Base-by-base conservation (phyloP, 768 basidiomycete genomes). In the Rubroboletus satanas region DNA sequence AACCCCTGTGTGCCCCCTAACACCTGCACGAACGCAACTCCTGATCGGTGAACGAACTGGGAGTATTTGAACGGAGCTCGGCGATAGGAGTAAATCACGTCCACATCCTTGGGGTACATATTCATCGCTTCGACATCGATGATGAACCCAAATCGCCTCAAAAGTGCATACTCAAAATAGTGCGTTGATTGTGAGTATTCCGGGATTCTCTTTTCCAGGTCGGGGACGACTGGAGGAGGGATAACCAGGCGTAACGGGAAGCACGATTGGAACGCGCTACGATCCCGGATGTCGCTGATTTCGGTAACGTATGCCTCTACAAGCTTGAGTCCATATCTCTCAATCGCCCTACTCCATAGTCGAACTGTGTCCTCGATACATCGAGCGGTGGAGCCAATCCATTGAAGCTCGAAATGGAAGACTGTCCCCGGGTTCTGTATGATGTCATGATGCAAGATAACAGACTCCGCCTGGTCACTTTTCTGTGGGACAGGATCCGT, bases 351-450 rank as follows among this genome's bases (percentile, higher is more conserved):
- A 52, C 82, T 83, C 89, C 93, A 94, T 49, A 82, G 79, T 37
- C 88, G 83, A 23, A 97, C 77, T 49, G 88, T 81, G 60, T 96
- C 93, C 59, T 98, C 95, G 49, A 98, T 89, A 58, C 86, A 87
- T 21, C 90, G 83, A 23, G 94, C 93, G 1, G 93, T 94, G 2
- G 94, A 89, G 3, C 93, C 94, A 38, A 98, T 87, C 96, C 97
- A 99, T 57, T 96, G 91, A 29, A 99, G 77, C 71, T 99, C 95
- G 63, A 98, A 94, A 70, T 98, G 96, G 74, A 97, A 97, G 55
- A 90, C 91, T 29, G 88, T 96, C n/a, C 79, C 82, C 0, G 93
- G 90, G 65, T 98, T 98, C 70, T 98, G 96, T 49, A 96, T 89
- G 53, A 97, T 83, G 71, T 98, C 97, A 70, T 95, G 85, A 67